These are phyloP conservation scores for Trypanosoma caninum DNA, from an alignment of 208 protist species.

Conservation along the genomic window DNA sequence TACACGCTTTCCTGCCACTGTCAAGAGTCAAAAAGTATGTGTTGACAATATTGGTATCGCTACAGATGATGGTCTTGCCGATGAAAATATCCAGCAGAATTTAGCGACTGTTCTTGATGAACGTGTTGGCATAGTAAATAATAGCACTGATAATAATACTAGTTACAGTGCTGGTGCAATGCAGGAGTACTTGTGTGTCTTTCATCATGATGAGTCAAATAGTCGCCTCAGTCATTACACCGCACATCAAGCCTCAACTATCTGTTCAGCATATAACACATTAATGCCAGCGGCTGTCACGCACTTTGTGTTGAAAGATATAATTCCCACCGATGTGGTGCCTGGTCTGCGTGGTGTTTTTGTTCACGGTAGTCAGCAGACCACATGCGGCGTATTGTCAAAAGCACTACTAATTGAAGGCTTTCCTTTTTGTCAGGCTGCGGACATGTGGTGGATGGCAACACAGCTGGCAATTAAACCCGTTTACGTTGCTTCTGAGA, in stretches of 20 bases:
- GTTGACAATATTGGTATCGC: background rate
- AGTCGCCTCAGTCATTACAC: constrained; percentile 54
- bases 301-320: constrained; percentile 51
- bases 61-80: constrained; percentile 6
- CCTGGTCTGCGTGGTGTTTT: constrained; percentile 56
- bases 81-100: background rate
- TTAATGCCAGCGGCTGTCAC: constrained; percentile 36
- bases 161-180: background rate
- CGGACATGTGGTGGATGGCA: constrained; percentile 78
- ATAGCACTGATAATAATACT: background rate
- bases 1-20: constrained; percentile 35
- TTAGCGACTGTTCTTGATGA: background rate
- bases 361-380: constrained; percentile 47
- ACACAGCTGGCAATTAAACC: constrained; percentile 58
- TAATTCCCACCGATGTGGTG: constrained; percentile 47
- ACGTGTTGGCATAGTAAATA: background rate
- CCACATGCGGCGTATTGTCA: constrained; percentile 6
- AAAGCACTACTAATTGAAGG: constrained; percentile 30
- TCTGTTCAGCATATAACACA: constrained; percentile 60
- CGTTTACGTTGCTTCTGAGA: constrained; percentile 35
- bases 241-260: constrained; percentile 40
- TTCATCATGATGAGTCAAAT: constrained; percentile 68
- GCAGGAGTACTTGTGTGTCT: constrained; percentile 73
- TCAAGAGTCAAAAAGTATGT: background rate
- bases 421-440: constrained; percentile 35